A percentile compares a stretch with the other conserved stretches of the same genome.
These are phyloP conservation scores for Ligustrum vulgare DNA, from an alignment of 257 asterid genomes.

Conservation along the genomic window DNA sequence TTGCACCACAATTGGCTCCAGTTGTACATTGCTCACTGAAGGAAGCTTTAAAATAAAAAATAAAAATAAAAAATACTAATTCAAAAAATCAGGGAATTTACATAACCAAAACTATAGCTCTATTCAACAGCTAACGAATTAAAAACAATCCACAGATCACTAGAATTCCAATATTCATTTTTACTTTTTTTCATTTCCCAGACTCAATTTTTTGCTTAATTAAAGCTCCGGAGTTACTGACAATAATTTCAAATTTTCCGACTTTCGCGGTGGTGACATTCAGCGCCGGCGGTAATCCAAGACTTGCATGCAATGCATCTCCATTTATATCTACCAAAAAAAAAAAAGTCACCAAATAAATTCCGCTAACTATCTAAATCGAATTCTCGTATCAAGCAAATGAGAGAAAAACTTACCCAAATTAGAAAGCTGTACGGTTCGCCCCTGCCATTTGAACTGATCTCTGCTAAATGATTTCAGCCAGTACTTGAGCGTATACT, in stretches of 20 bases:
- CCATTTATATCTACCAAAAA: slow-evolving; percentile 74
- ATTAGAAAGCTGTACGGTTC: slow-evolving; percentile 81
- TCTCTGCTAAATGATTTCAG: slow-evolving; percentile 88
- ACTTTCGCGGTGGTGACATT: slow-evolving; percentile 88
- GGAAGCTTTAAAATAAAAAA: slow-evolving; percentile 69
- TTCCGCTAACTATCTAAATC: slow-evolving; percentile 18
- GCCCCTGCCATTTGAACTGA: slow-evolving; percentile 96
- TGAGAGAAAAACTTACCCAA: slow-evolving; percentile 48
- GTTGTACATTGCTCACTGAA: slow-evolving; percentile 89
- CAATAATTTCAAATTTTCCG: slow-evolving; percentile 90
- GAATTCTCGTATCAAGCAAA: slow-evolving; percentile 7
- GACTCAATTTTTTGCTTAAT: slow-evolving; percentile 5
- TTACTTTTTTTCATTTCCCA: not conserved
- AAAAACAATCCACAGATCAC: not conserved
- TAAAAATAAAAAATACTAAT: slow-evolving; percentile 1
- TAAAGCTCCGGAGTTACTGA: slow-evolving; percentile 39
- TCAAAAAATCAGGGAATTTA: slow-evolving; percentile 3
- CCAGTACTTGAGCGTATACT: slow-evolving; percentile 96
- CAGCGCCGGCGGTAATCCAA: slow-evolving; percentile 96
- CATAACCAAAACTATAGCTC: slow-evolving; percentile 14
- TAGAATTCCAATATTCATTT: not conserved
- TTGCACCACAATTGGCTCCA: slow-evolving; percentile 87
- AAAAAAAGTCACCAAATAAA: slow-evolving; percentile 15
- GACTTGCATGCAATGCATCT: slow-evolving; percentile 91
- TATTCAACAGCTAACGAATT: not conserved